These are phyloP conservation scores for Solanum chaucha DNA, from an alignment of 257 asterid species.

Conservation along the genomic window DNA sequence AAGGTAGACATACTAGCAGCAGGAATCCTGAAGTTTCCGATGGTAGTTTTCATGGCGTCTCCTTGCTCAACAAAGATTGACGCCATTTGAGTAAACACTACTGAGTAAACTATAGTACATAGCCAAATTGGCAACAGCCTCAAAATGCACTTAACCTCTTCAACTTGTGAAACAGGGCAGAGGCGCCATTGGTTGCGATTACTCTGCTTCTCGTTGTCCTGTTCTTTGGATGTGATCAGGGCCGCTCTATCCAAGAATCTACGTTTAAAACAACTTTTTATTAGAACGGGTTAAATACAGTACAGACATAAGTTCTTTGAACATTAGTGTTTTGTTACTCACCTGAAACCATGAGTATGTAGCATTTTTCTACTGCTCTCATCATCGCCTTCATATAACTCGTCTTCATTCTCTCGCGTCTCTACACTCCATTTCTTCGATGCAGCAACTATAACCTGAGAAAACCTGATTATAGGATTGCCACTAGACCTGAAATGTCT, in stretches of 20 bases:
- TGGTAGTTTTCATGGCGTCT: conserved; percentile 61
- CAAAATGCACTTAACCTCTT: conserved; percentile 81
- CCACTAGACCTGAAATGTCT: conserved; percentile 74
- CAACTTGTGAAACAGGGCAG: conserved; percentile 88
- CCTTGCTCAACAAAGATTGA: conserved; percentile 96
- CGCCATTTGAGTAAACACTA: conserved; percentile 96
- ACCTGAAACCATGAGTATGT: conserved; percentile 84
- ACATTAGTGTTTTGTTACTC: conserved; percentile 10
- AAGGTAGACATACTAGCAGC: conserved; percentile 93
- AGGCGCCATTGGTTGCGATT: conserved; percentile 54
- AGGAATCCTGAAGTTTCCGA: conserved; percentile 67
- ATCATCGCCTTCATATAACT: conserved; percentile 27
- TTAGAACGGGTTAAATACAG: neutral
- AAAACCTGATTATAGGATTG: conserved; percentile 67
- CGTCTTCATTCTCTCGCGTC: conserved; percentile 15
- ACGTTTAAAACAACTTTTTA: neutral
- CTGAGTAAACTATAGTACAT: conserved; percentile 88
- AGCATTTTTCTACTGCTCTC: conserved; percentile 52
- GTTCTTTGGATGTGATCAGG: conserved; percentile 45
- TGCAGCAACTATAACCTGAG: conserved; percentile 78
- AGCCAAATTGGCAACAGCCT: conserved; percentile 91
- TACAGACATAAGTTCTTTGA: neutral
- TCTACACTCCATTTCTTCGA: conserved; percentile 35
- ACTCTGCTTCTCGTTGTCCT: conserved; percentile 27
- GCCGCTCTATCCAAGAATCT: conserved; percentile 90